Evolutionary conservation across 306 rosid species (phyloP).

Genomic region (Quercus robur): DNA sequence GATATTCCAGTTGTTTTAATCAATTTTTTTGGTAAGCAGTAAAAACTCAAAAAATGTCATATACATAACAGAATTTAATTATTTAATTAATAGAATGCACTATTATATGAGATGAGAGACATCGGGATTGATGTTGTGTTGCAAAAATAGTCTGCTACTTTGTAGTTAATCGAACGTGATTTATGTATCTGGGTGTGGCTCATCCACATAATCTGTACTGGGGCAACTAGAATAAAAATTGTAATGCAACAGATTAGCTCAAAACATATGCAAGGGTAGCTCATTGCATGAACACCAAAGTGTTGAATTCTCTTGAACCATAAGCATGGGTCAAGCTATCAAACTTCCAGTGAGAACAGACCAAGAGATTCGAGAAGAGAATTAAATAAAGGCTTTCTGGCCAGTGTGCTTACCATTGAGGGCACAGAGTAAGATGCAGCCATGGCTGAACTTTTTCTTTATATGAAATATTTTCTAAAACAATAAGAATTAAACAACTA

Average conservation of each 20-base stretch:
- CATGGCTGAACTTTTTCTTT: constrained; percentile 51
- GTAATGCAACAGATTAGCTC: not conserved
- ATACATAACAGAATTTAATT: not conserved
- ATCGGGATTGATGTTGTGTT: not conserved
- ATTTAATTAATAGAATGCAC: too few species aligned
- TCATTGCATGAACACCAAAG: not conserved
- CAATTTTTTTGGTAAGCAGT: not conserved
- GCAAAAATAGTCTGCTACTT: not conserved
- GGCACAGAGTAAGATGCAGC: constrained; percentile 80
- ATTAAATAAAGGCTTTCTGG: not conserved
- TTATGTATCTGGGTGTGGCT: not conserved
- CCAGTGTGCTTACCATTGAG: constrained; percentile 56
- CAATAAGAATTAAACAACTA: not conserved
- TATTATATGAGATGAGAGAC: not conserved
- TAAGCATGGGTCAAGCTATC: not conserved
- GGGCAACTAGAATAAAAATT: not conserved
- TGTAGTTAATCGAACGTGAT: not conserved
- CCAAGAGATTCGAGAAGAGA: not conserved
- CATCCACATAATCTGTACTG: not conserved
- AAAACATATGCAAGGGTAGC: not conserved
- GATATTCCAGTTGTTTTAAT: too few species aligned
- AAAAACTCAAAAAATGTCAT: not conserved
- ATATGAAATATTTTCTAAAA: not conserved
- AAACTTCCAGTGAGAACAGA: not conserved
- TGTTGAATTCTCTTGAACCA: not conserved